Conservation (phyloP, 1,139 yeast species). For the Yamadazyma conglobata region DNA sequence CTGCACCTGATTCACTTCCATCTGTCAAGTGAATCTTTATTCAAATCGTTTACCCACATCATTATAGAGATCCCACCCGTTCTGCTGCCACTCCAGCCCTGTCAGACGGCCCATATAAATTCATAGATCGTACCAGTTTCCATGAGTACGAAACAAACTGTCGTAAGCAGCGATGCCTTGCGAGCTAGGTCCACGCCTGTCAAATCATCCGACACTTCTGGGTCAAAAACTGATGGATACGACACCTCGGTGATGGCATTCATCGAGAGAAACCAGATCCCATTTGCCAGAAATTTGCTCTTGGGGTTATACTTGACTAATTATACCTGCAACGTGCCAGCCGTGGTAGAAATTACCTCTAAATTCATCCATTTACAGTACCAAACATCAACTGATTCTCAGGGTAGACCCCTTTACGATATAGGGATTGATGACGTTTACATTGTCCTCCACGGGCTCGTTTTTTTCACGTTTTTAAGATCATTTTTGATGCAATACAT, state of each 20-base stretch:
- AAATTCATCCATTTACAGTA: conserved; percentile 54
- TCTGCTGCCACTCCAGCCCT: no score
- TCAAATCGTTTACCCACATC: no score
- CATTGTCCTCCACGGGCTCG: conserved; percentile 53
- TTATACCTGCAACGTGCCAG: conserved; percentile 16
- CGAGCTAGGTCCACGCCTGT: no score
- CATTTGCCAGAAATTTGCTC: conserved; percentile 30
- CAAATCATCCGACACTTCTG: no score
- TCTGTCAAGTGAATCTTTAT: no score
- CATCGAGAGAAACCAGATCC: conserved; percentile 40
- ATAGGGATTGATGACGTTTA: conserved; percentile 57
- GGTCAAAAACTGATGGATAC: conserved; percentile 9
- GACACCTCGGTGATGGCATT: conserved; percentile 26
- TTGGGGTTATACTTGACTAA: conserved; percentile 26
- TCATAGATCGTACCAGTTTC: no score
- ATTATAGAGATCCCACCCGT: no score
- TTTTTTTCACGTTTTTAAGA: conserved; percentile 57
- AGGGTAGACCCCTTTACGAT: conserved; percentile 39
- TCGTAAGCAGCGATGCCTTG: no score
- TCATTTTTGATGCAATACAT: conserved; percentile 56
- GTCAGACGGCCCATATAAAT: no score
- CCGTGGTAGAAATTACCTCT: conserved; percentile 23
- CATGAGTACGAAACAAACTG: no score
- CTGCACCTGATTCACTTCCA: no score
- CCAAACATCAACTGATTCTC: conserved; percentile 20